Evolutionary conservation across 2,329 filamentous ascomycete genomes (phyloP), one percentile per base, ranked within the genome.

Genomic region (Epichloe gansuensis): DNA sequence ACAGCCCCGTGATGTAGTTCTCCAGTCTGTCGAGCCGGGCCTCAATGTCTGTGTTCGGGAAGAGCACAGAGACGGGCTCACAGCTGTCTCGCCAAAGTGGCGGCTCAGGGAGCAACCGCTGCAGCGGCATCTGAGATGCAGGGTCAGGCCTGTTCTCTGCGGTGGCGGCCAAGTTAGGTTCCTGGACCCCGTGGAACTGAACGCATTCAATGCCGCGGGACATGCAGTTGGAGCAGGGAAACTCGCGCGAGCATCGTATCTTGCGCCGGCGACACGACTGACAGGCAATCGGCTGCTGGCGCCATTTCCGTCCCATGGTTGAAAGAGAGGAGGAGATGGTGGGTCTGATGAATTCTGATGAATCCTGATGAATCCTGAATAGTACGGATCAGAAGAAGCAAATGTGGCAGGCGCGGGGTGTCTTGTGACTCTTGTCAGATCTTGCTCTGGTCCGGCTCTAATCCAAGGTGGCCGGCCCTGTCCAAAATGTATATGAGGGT

Each of bases 221-320:
- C 46, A 60, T 61, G 55, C 65, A 67, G 58, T 67, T 67, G 34
- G 59, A 58, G 55, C 65, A 67, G 3, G 65, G 65, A 43, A 66
- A 65, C 45, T 62, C 56, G 47, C 65, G 61, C 43, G 63, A 65
- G 54, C 65, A 67, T 38, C 64, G 60, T 44, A 67, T 55, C 56
- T 67, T 67, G 52, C 62, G 63, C 35, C 59, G 54, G 39, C 64
- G 59, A 52, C 64, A 66, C 41, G 65, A 63, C 52, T 63, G 60
- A 46, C 64, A 66, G 25, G 64, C 66, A 41, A 66, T 59, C 42
- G 64, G 63, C n/a, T 62, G 60, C 50, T 63, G 61, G 44, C 63
- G 63, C 52, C 61, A 58, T 55, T 65, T 61, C 25, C 61, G 58
- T 13, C 59, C 62, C 62, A 65, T 64, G 42, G 48, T 23, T 25